phyloP scores from a whole-genome alignment of 495 filamentous ascomycete species.

The Xylaria bambusicola region DNA sequence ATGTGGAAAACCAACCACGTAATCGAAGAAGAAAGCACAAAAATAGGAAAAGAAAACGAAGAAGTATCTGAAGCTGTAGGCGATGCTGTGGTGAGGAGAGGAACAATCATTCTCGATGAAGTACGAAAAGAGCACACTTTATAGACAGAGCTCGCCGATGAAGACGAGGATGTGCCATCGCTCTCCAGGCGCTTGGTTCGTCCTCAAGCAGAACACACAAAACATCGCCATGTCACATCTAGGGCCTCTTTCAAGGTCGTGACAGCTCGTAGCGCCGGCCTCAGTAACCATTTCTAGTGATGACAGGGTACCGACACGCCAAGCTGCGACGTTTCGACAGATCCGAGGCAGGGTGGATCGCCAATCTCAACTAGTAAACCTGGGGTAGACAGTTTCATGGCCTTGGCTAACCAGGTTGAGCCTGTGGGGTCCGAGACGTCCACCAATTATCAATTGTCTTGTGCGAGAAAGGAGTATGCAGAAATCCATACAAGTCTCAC shows the following conservation, averaged over 20 bases:
- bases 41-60: background rate
- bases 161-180: background rate
- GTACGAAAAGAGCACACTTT: conserved; percentile 2
- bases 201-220: conserved; percentile 1
- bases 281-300: background rate
- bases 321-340: conserved; percentile 11
- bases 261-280: background rate
- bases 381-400: conserved; percentile 13
- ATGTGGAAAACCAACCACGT: conserved; percentile 18
- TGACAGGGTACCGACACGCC: no score
- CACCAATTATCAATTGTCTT: no score
- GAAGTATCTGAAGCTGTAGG: background rate
- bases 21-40: background rate
- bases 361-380: conserved; percentile 1
- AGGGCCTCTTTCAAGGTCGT: background rate
- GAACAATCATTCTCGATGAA: background rate
- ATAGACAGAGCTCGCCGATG: background rate
- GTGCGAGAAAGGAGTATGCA: no score
- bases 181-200: conserved; percentile 4
- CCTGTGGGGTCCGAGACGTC: no score
- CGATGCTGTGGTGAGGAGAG: conserved; percentile 10
- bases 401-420: conserved; percentile 6
- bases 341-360: conserved; percentile 17
- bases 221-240: conserved; percentile 14
- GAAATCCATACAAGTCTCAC: no score